Base-by-base conservation (phyloP, 2,329 filamentous ascomycete species). In the Hypoxylon sp. region DNA sequence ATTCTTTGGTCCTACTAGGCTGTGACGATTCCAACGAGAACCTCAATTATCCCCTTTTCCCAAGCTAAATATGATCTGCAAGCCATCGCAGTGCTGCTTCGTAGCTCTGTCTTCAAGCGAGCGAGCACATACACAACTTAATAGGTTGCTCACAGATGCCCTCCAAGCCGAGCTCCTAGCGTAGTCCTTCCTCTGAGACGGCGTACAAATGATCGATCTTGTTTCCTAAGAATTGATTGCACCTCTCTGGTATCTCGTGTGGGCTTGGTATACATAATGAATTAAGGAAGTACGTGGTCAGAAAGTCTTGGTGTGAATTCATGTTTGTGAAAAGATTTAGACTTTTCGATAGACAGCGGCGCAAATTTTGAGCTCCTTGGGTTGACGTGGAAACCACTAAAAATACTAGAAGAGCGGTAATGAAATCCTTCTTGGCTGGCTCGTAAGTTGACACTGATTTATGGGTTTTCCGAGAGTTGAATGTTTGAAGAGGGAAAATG, bases 381-480 rank as follows among this genome's bases (percentile, higher is more conserved):
- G 3, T 26, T 6, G 26, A 6, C 26, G 3, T 3, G 5, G 26
- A 26, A 26, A 26, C 26, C 2, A 26, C 26, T 3, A 47, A 47
- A 5, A 47, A n/a, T 17, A 39, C 14, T 17, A 14, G 14, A 17
- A 39, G 37, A 6, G 37, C 37, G 37, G 14, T n/a, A 42, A 42
- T 37, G 33, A 37, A 14, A 42, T 42, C 39, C n/a, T 44, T 44
- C 17, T 44, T 19, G 39, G 19, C 39, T 44, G 39, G 39, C n/a
- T 44, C 39, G 6, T 10, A 44, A 10, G n/a, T 19, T 8, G 2
- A 2, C 39, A n/a, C 6, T 8, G 6, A 44, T 44, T 2, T 19
- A 44, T 19, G 17, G 1, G 5, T 6, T 44, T 19, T 44, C 17
- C 39, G 46, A 26, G 9, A 26, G 9, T 4, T 11, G 9, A 47